These are phyloP conservation scores for Synchytrium microbalum DNA, from an alignment of 371 early-diverging fungal species.

Conservation along the genomic window DNA sequence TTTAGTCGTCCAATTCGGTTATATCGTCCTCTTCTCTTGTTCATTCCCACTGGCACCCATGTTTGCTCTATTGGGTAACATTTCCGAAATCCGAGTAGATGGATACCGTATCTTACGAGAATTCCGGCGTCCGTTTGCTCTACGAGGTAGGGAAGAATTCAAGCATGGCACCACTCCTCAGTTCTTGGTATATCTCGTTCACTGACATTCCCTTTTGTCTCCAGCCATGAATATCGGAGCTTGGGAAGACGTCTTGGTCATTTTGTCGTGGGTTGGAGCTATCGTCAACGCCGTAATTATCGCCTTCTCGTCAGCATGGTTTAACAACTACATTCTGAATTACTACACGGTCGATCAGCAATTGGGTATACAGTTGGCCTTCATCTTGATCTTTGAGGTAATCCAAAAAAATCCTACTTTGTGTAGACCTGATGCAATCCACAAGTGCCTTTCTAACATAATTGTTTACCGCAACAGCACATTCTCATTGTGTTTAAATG, in stretches of 20 bases:
- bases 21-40: slow-evolving; percentile 48
- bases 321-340: slow-evolving; percentile 11
- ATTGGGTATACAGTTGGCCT: slow-evolving; percentile 31
- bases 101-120: slow-evolving; percentile 18
- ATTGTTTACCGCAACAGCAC: neutral
- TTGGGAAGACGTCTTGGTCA: slow-evolving; percentile 39
- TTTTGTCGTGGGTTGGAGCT: slow-evolving; percentile 36
- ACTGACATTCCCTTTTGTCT: slow-evolving; percentile 3
- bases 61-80: slow-evolving; percentile 49
- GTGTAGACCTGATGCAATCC: neutral
- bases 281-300: slow-evolving; percentile 48
- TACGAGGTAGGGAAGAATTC: too few relatives aligned
- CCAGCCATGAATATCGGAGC: slow-evolving; percentile 23
- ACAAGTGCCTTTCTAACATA: neutral
- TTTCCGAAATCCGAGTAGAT: slow-evolving; percentile 47
- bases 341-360: slow-evolving; percentile 11
- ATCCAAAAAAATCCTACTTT: slow-evolving; percentile 11
- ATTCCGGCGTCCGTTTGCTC: slow-evolving; percentile 35
- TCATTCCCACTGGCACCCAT: slow-evolving; percentile 60
- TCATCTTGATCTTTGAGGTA: slow-evolving; percentile 42
- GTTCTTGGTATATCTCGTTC: neutral
- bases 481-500: slow-evolving; percentile 26
- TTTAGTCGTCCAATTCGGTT: slow-evolving; percentile 56
- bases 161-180: slow-evolving; percentile 31
- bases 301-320: slow-evolving; percentile 39